Percentiles rank a stretch among this genome's conserved stretches.
These are phyloP conservation scores for Eruca vesicaria DNA, from an alignment of 441 rosid genomes.

Conservation along the genomic window DNA sequence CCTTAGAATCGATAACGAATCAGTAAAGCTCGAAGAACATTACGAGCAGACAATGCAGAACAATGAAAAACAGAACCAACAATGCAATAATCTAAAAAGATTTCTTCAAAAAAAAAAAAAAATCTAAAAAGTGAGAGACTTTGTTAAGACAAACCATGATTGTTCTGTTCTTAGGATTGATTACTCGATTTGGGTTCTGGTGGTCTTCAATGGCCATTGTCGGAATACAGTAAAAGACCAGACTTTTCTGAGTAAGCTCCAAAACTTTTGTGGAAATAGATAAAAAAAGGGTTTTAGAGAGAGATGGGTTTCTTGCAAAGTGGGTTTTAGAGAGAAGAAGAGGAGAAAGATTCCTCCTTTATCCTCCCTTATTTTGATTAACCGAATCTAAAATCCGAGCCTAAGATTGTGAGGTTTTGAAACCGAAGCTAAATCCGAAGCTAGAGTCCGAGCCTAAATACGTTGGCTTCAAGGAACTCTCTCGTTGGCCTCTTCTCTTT, in stretches of 20 bases:
- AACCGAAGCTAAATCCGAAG: conserved; percentile 30
- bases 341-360: not conserved
- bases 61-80: conserved; percentile 4
- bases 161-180: conserved; percentile 77
- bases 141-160: conserved; percentile 54
- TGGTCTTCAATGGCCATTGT: conserved; percentile 93
- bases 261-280: not conserved
- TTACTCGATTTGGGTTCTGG: conserved; percentile 64
- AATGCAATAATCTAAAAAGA: conserved; percentile 10
- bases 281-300: not conserved
- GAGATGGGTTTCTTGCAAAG: not conserved
- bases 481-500: not conserved
- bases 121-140: not conserved
- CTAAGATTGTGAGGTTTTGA: conserved; percentile 41
- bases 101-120: too few species aligned
- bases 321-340: not conserved
- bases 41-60: not conserved
- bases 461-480: not conserved
- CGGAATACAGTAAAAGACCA: conserved; percentile 14
- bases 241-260: conserved; percentile 14
- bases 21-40: not conserved
- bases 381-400: not conserved
- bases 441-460: not conserved
- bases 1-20: not conserved
- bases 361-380: not conserved